A percentile compares a stretch with the other conserved stretches of the same genome.
These are phyloP conservation scores for Crataegus laevigata DNA, from an alignment of 306 rosid species.

Conservation along the genomic window DNA sequence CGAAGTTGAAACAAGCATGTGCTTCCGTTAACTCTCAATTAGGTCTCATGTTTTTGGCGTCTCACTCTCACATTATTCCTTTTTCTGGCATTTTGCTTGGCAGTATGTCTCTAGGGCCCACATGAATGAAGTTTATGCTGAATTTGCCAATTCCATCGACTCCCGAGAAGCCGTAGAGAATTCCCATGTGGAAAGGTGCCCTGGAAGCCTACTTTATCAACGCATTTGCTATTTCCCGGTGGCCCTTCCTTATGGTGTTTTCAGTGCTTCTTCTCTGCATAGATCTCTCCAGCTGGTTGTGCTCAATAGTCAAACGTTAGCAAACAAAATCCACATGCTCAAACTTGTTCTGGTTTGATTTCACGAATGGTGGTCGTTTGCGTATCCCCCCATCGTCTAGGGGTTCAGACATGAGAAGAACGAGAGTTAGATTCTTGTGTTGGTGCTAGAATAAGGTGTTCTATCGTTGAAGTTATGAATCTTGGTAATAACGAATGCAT, in stretches of 20 bases:
- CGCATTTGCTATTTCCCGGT: constrained; percentile 91
- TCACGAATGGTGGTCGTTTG: constrained; percentile 9
- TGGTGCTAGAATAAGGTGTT: too few relatives aligned
- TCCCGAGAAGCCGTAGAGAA: constrained; percentile 68
- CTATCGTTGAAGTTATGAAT: too few relatives aligned
- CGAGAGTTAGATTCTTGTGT: too few relatives aligned
- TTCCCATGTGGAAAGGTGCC: constrained; percentile 88
- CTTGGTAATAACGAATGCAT: too few relatives aligned
- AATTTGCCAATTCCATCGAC: constrained; percentile 97
- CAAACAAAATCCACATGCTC: constrained; percentile 25
- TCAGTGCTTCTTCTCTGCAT: constrained; percentile 1
- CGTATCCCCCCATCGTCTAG: too few relatives aligned
- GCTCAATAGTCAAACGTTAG: constrained; percentile 22
- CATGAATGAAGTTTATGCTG: too few relatives aligned
- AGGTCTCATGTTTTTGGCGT: too few relatives aligned
- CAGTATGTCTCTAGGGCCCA: too few relatives aligned
- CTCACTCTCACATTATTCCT: too few relatives aligned
- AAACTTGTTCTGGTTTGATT: constrained; percentile 19
- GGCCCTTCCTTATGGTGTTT: constrained; percentile 30
- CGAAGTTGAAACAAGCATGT: background rate
- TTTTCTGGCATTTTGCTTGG: too few relatives aligned
- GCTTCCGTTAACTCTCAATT: too few relatives aligned
- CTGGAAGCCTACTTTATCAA: constrained; percentile 71
- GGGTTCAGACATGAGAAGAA: too few relatives aligned
- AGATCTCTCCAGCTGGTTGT: constrained; percentile 16